Base-by-base conservation (phyloP, 2,329 filamentous ascomycete species). In the Dactylellina parvicollis region DNA sequence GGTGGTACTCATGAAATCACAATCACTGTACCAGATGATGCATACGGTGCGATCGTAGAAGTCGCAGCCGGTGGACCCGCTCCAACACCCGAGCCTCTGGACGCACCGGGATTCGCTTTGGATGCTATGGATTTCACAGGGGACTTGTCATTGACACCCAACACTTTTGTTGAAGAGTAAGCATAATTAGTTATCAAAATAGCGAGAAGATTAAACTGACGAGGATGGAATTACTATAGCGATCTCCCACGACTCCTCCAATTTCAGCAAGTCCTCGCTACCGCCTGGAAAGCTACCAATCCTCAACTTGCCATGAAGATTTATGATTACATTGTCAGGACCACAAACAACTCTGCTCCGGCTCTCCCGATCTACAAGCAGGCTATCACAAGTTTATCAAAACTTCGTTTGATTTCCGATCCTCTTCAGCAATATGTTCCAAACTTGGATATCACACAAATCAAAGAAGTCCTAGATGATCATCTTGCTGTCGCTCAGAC, bases 91-190 rank as follows among this genome's bases (percentile, higher is more conserved):
- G 52, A 50, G 30, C 55, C 70, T 2, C 9, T 74, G 28, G 38
- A 38, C 20, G 40, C 56, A 32, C 70, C 70, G 1, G 56, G 60
- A n/a, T 66, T 66, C 28, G 60, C 62, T 0, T 44, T 74, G 18
- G 57, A 66, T n/a, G 47, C 61, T 4, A 66, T 66, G 22, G 70
- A 74, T 28, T 74, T 67, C 32, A 74, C 61, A 55, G 61, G 70
- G 4, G 70, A 74, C 10, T 30, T 72, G 8, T 72, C 67, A 8
- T 28, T 72, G 5, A 72, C 67, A 5, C 16, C 59, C 4, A 44
- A 64, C 9, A 72, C 67, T 4, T 72, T 72, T 38, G 44, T 74
- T 4, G 70, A 74, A 55, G 70, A 74, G 70, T 74, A 56, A 61
- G 70, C 24, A 14, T 28, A 5, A 3, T 14, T 14, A 22, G 5